phyloP scores from a whole-genome alignment of 2,329 filamentous ascomycete genomes.

The Neocatenulostroma microsporum region DNA sequence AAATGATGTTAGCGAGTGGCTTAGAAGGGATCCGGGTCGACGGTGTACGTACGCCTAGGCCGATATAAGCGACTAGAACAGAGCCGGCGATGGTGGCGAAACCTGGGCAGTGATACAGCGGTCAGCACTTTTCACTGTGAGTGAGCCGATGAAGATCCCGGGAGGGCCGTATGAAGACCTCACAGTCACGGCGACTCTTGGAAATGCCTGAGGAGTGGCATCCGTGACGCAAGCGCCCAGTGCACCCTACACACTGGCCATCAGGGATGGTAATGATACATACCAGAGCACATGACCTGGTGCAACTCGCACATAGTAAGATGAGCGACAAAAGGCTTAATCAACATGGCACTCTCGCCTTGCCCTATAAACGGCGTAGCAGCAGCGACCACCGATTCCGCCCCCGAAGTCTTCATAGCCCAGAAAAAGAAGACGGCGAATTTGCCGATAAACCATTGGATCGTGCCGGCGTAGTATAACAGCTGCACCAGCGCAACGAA shows the following conservation, averaged over 20 bases:
- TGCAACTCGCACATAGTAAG: conserved; percentile 83
- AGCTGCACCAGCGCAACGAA: conserved; percentile 90
- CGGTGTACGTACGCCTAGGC: not conserved
- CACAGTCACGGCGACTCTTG: no score
- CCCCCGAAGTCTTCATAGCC: conserved; percentile 76
- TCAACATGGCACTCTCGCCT: conserved; percentile 88
- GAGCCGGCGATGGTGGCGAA: conserved; percentile 89
- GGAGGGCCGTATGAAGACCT: no score
- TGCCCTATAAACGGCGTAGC: conserved; percentile 92
- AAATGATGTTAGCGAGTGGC: no score
- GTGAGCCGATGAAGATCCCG: no score
- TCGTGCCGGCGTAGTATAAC: conserved; percentile 67
- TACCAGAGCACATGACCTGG: conserved; percentile 88
- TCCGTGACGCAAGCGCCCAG: no score
- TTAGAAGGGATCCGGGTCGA: no score
- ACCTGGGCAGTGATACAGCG: no score
- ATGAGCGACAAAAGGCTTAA: conserved; percentile 76
- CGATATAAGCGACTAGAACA: conserved; percentile 78
- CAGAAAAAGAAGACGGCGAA: conserved; percentile 90
- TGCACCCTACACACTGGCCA: no score
- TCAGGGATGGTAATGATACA: no score
- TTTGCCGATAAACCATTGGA: conserved; percentile 87
- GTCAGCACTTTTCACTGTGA: no score
- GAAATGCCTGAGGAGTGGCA: no score
- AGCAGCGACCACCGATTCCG: conserved; percentile 87